Evolutionary conservation across 2,329 filamentous ascomycete species (phyloP).

Genomic region (Fusarium irregulare): DNA sequence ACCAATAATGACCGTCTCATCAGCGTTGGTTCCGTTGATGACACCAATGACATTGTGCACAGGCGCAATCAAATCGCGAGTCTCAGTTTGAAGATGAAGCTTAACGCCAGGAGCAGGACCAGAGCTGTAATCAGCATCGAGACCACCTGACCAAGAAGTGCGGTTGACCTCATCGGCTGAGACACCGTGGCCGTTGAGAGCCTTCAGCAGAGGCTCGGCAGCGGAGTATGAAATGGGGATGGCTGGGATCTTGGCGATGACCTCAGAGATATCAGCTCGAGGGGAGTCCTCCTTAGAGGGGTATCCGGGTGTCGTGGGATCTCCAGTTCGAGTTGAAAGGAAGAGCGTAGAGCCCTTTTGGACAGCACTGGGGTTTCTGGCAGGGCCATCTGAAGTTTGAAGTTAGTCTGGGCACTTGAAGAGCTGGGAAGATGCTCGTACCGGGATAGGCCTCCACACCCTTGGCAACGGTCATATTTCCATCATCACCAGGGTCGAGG

Average conservation of each 20-base stretch:
- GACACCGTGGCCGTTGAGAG: slow-evolving; percentile 80
- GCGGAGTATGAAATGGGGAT: slow-evolving; percentile 84
- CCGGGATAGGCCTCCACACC: slow-evolving; percentile 77
- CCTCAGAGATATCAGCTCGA: slow-evolving; percentile 69
- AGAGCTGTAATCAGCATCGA: slow-evolving; percentile 57
- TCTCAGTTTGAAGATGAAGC: slow-evolving; percentile 74
- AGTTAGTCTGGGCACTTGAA: rapidly evolving
- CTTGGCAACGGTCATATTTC: slow-evolving; percentile 77
- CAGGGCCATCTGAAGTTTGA: slow-evolving; percentile 65
- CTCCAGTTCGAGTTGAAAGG: slow-evolving; percentile 62
- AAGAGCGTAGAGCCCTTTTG: slow-evolving; percentile 83
- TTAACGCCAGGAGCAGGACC: slow-evolving; percentile 65
- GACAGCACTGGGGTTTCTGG: slow-evolving; percentile 79
- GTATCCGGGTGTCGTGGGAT: slow-evolving; percentile 87
- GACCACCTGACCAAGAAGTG: slow-evolving; percentile 66
- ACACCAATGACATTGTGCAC: slow-evolving; percentile 84
- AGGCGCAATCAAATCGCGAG: slow-evolving; percentile 75
- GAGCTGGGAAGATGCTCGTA: neutral
- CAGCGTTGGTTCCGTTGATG: slow-evolving; percentile 79
- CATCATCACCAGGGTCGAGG: slow-evolving; percentile 87
- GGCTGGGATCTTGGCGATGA: slow-evolving; percentile 81
- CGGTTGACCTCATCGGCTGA: slow-evolving; percentile 74
- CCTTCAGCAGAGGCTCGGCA: slow-evolving; percentile 79
- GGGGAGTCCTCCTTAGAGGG: slow-evolving; percentile 78
- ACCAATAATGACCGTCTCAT: slow-evolving; percentile 79